A percentile compares a stretch with the other conserved stretches of the same genome.
phyloP scores from a whole-genome alignment of 163 green algal species.

The Scenedesmus sp. region DNA sequence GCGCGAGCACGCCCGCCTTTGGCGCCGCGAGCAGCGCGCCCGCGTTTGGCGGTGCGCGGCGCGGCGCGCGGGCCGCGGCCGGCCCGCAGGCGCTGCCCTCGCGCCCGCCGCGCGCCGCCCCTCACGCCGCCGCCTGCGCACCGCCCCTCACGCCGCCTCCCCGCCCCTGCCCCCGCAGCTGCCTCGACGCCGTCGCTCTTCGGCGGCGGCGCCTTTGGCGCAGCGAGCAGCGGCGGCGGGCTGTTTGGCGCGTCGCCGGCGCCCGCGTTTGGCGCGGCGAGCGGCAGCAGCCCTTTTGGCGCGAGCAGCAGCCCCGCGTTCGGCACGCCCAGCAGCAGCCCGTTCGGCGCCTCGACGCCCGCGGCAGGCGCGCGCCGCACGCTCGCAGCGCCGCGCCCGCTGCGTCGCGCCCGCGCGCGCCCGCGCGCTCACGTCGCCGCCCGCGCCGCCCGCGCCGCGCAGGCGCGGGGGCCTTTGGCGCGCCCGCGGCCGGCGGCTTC shows the following conservation, averaged over 20 bases:
- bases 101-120: too few relatives aligned
- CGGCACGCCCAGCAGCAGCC: background rate
- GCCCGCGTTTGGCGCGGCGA: slow-evolving; percentile 42
- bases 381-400: too few relatives aligned
- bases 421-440: too few relatives aligned
- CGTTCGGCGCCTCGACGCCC: slow-evolving; percentile 32
- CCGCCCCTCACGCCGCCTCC: background rate
- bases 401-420: too few relatives aligned
- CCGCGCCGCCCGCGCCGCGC: too few relatives aligned
- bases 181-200: slow-evolving; percentile 32
- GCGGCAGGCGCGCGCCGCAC: too few relatives aligned
- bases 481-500: slow-evolving; percentile 7
- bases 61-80: too few relatives aligned
- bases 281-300: slow-evolving; percentile 60
- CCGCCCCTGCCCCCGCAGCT: background rate
- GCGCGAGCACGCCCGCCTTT: slow-evolving; percentile 19
- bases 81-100: too few relatives aligned
- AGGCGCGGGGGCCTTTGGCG: background rate
- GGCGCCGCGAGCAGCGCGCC: background rate
- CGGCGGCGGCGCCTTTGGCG: slow-evolving; percentile 55
- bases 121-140: too few relatives aligned
- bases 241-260: slow-evolving; percentile 38
- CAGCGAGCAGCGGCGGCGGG: background rate
- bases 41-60: too few relatives aligned
- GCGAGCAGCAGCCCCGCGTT: slow-evolving; percentile 13